Evolutionary conservation across 768 basidiomycete genomes (phyloP).

Genomic region (Trametopsis cervina): DNA sequence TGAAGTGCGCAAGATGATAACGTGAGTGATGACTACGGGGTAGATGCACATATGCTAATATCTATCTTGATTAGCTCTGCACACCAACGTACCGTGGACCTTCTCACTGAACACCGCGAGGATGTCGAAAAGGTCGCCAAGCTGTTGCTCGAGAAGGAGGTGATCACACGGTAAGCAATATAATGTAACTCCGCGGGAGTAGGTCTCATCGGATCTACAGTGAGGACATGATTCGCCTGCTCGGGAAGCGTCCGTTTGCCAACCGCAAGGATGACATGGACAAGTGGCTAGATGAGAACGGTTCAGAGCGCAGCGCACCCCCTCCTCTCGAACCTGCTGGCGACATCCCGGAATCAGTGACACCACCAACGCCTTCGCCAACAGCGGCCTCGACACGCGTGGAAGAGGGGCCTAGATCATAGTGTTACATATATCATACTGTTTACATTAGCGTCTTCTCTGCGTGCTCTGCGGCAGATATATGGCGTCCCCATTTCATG

Average conservation of each 20-base stretch:
- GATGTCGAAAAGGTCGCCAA: constrained; percentile 94
- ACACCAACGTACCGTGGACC: constrained; percentile 73
- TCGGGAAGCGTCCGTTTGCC: constrained; percentile 79
- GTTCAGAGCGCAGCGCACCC: constrained; percentile 51
- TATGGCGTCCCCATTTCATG: no score
- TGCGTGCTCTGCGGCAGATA: not conserved
- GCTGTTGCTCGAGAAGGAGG: constrained; percentile 88
- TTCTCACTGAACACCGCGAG: constrained; percentile 73
- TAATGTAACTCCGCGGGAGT: no score
- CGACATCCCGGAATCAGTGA: constrained; percentile 27
- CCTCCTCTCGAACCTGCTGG: constrained; percentile 46
- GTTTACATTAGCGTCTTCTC: no score
- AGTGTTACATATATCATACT: not conserved
- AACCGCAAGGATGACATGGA: constrained; percentile 89
- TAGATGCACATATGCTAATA: constrained; percentile 7
- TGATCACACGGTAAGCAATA: constrained; percentile 73
- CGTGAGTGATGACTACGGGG: constrained; percentile 30
- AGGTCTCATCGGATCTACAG: no score
- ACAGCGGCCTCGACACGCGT: constrained; percentile 42
- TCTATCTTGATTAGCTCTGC: constrained; percentile 42
- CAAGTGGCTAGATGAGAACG: constrained; percentile 88
- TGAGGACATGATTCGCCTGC: constrained; percentile 80
- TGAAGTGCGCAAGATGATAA: constrained; percentile 95
- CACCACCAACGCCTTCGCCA: constrained; percentile 34
- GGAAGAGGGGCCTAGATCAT: constrained; percentile 19